These are phyloP conservation scores for Lactarius hengduanensis DNA, from an alignment of 768 basidiomycete genomes.

Conservation along the genomic window DNA sequence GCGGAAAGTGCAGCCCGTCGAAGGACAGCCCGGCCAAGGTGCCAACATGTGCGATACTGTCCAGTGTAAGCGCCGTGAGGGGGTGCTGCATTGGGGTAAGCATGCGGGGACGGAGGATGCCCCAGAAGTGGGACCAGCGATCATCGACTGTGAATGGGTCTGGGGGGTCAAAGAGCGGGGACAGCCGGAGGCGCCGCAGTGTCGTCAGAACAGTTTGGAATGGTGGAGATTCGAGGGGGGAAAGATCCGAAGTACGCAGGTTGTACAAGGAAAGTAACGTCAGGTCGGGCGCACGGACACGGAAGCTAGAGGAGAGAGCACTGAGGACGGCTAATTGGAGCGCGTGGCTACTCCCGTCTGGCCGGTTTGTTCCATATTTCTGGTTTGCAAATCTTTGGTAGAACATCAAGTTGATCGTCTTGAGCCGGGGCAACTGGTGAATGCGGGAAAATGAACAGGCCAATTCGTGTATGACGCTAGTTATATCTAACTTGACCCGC, in stretches of 20 bases:
- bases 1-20: no score
- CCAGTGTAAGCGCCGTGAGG: neutral
- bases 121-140: neutral
- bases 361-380: neutral
- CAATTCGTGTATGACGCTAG: neutral
- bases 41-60: no score
- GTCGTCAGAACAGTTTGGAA: no score
- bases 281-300: no score
- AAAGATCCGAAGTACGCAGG: neutral
- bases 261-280: no score
- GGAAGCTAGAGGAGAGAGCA: no score
- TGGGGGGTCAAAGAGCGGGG: no score
- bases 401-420: conserved; percentile 1
- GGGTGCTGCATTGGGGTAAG: neutral
- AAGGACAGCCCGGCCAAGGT: no score
- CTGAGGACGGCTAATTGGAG: neutral
- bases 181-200: no score
- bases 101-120: neutral
- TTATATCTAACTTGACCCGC: neutral
- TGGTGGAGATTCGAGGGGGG: neutral
- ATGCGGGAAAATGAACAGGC: neutral
- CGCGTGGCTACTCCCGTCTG: no score
- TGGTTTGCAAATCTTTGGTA: neutral
- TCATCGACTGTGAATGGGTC: no score
- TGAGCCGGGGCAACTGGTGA: neutral